Evolutionary conservation across 352 stramenopile species (phyloP), one percentile per base, ranked within the genome.

Genomic region (Blastocystis sp.): DNA sequence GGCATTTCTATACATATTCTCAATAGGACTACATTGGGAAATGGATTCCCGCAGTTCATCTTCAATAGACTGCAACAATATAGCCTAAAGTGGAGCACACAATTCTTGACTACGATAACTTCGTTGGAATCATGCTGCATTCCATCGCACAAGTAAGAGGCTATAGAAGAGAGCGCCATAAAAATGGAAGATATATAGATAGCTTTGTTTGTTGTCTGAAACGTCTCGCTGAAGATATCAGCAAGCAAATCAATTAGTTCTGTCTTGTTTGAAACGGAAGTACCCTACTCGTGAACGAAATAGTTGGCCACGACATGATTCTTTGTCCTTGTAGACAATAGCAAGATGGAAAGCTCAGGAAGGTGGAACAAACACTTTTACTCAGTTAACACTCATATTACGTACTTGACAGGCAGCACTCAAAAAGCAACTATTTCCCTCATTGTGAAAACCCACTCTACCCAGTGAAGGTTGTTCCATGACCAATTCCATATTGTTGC

Each of bases 361-460:
- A 80, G 37, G 39, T 56, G 47, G 11, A 80, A 26, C 8, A 80
- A 26, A 41, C 39, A 61, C 70, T 80, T 34, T 23, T 23, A 6
- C 20, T n/a, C 13, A 64, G n/a, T 11, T 9, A 29, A 29, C 4
- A 20, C 3, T n/a, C 3, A 37, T 47, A 47, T 29, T 26, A 18
- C 47, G 15, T 20, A 80, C 70, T 61, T 80, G 70, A 23, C 20
- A 37, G 39, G 47, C 70, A 41, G 70, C 70, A 61, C 64, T 80
- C 54, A 80, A 37, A 56, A 80, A 80, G 39, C 70, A 80, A 80
- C 70, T 80, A 63, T 80, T 80, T 45, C 70, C 70, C 43, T 80
- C 70, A 50, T 80, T 80, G 13, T 66, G 39, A 37, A 80, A 80
- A n/a, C 70, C 70, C 3, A 80, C 70, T 37, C 70, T 43, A 13